Evolutionary conservation across 2,329 filamentous ascomycete species (phyloP), one percentile per base, ranked within the genome.

Genomic region (Aspergillus fructus): DNA sequence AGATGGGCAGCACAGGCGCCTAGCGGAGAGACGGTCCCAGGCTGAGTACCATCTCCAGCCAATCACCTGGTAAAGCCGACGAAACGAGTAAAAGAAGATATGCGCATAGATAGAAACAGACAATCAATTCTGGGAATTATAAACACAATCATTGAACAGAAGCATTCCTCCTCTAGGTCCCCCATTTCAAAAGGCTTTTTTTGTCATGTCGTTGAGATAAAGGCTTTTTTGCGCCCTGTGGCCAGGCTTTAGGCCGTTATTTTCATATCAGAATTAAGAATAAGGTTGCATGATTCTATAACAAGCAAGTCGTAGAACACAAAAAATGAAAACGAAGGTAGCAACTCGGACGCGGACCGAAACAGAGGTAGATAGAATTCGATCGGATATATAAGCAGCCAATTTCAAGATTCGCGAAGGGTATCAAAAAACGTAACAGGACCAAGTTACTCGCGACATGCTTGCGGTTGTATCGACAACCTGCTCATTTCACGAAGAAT

Each of bases 361-460:
- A 49, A 34, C 27, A 46, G 34, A 15, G 17, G 43, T 37, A 33
- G 41, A 30, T 34, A 40, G 37, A 24, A 40, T 42, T 56, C 58
- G 55, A 62, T 65, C 62, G 56, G 60, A 62, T 63, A 61, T 64
- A 66, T 57, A 66, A 69, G 68, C 68, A 69, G 68, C 67, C 69
- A 71, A 69, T 64, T 65, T 67, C 63, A 66, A 66, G 65, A 70
- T 61, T 68, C 62, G 66, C 66, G 68, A 72, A 71, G 71, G 71
- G 71, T 74, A 74, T 74, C 71, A 73, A 71, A 69, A 69, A 69
- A 68, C 68, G 66, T 65, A 68, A 59, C 60, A 61, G 63, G 66
- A 64, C 63, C 65, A 64, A 68, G 56, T 62, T 66, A 62, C 63
- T 60, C 64, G 66, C 61, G 58, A 53, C 58, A 51, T 55, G 49